A percentile compares a stretch with the other conserved stretches of the same genome.
Evolutionary conservation across 164 flowering plant species (phyloP).

Genomic region (Piper betle): DNA sequence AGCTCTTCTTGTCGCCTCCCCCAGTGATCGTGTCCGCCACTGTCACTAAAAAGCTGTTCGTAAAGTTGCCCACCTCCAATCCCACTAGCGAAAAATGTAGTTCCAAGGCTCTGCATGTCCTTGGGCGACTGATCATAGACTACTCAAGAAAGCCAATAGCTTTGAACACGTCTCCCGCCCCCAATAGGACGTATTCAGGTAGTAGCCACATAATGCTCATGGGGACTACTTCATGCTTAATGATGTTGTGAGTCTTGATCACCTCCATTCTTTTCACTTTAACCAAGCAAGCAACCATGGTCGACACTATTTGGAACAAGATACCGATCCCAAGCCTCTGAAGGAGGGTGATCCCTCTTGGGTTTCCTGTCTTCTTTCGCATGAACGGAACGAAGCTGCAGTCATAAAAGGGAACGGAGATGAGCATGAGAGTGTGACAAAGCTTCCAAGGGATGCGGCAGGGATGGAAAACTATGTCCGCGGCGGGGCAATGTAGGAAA

Average conservation of each 20-base stretch:
- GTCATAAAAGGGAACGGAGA: slow-evolving; percentile 62
- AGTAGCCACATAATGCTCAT: slow-evolving; percentile 67
- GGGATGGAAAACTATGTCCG: slow-evolving; percentile 48
- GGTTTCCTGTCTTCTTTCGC: slow-evolving; percentile 48
- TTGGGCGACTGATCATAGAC: slow-evolving; percentile 83
- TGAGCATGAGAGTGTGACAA: slow-evolving; percentile 76
- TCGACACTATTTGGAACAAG: slow-evolving; percentile 40
- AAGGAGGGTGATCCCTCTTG: slow-evolving; percentile 71
- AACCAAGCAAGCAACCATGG: slow-evolving; percentile 41
- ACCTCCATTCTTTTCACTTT: slow-evolving; percentile 46
- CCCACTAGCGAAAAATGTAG: slow-evolving; percentile 73
- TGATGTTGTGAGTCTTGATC: slow-evolving; percentile 20
- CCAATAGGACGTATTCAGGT: slow-evolving; percentile 65
- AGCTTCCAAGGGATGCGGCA: slow-evolving; percentile 69
- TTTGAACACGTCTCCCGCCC: slow-evolving; percentile 66
- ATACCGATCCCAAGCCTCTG: slow-evolving; percentile 77
- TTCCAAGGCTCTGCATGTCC: slow-evolving; percentile 79
- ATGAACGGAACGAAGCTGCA: slow-evolving; percentile 66
- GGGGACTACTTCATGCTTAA: slow-evolving; percentile 42
- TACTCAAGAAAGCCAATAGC: slow-evolving; percentile 63
- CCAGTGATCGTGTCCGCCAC: slow-evolving; percentile 56
- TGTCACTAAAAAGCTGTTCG: slow-evolving; percentile 72
- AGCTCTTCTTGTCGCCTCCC: slow-evolving; percentile 37
- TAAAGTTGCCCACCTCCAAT: slow-evolving; percentile 68
- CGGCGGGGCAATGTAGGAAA: too few species aligned